phyloP scores from a whole-genome alignment of 164 flowering plant species.

The Aristolochia contorta region DNA sequence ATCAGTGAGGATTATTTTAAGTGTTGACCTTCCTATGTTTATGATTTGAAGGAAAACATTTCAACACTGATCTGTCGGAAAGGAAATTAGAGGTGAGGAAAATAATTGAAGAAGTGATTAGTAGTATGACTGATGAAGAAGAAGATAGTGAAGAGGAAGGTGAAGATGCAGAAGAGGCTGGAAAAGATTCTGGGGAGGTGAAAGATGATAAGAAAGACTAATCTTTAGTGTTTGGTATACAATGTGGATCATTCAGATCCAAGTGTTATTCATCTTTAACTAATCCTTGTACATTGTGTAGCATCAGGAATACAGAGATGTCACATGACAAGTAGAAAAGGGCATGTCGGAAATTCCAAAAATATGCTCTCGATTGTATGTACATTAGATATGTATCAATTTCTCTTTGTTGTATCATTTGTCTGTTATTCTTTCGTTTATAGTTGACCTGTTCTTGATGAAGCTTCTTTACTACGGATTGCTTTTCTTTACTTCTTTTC shows the following conservation, averaged over 20 bases:
- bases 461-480: too few species aligned
- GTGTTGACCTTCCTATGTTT: not conserved
- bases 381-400: not conserved
- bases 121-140: conserved; percentile 64
- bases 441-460: not conserved
- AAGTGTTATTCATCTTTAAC: not conserved
- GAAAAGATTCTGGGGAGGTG: conserved; percentile 1
- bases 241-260: not conserved
- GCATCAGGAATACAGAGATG: too few species aligned
- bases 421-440: not conserved
- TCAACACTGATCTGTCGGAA: conserved; percentile 49
- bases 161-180: conserved; percentile 39
- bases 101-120: conserved; percentile 62
- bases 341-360: not conserved
- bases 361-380: not conserved
- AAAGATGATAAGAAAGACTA: conserved; percentile 9
- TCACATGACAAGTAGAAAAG: too few species aligned
- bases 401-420: not conserved
- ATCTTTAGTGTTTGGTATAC: not conserved
- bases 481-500: too few species aligned
- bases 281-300: not conserved
- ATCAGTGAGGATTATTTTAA: not conserved
- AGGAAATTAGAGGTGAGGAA: conserved; percentile 62
- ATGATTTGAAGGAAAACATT: conserved; percentile 36
- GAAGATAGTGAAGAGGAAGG: conserved; percentile 35